These are phyloP conservation scores for Clavaria fumosa DNA, from an alignment of 768 basidiomycete species.

Conservation along the genomic window DNA sequence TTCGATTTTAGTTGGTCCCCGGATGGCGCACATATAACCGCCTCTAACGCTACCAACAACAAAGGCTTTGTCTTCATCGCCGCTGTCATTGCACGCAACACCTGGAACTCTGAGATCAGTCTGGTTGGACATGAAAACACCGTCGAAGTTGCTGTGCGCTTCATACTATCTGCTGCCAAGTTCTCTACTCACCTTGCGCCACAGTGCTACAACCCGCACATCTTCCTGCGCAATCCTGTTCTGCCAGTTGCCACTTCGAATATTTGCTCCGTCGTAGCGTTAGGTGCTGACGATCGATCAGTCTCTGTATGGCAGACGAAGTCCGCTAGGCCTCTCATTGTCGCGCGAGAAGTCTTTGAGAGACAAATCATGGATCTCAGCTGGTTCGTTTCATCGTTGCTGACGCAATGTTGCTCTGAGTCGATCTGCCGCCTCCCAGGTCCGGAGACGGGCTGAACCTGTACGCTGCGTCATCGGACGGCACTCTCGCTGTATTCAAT, in stretches of 20 bases:
- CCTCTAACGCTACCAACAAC: slow-evolving; percentile 94
- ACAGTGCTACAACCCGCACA: slow-evolving; percentile 96
- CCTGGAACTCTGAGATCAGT: slow-evolving; percentile 86
- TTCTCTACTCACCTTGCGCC: too few relatives aligned
- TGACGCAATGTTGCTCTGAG: not conserved
- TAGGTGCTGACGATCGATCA: slow-evolving; percentile 87
- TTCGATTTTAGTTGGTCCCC: slow-evolving; percentile 73
- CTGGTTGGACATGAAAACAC: slow-evolving; percentile 96
- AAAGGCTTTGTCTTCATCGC: slow-evolving; percentile 96
- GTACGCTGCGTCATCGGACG: slow-evolving; percentile 92
- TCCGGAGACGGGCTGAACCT: slow-evolving; percentile 84
- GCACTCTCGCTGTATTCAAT: slow-evolving; percentile 77
- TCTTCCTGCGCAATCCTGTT: slow-evolving; percentile 68
- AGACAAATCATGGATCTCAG: slow-evolving; percentile 89
- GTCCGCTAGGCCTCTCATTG: slow-evolving; percentile 77
- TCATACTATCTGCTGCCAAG: slow-evolving; percentile 29
- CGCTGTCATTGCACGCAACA: slow-evolving; percentile 78
- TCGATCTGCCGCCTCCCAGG: slow-evolving; percentile 28
- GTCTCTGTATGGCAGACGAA: slow-evolving; percentile 97
- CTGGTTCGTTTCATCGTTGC: slow-evolving; percentile 43
- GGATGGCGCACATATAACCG: slow-evolving; percentile 96
- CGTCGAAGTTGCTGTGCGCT: slow-evolving; percentile 79
- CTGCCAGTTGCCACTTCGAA: slow-evolving; percentile 61
- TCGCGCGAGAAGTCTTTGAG: slow-evolving; percentile 88
- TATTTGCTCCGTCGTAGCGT: slow-evolving; percentile 82